Percentiles rank a stretch among this genome's conserved stretches.
These are phyloP conservation scores for Polysphondylium violaceum DNA, from an alignment of 78 protist genomes.

Conservation along the genomic window DNA sequence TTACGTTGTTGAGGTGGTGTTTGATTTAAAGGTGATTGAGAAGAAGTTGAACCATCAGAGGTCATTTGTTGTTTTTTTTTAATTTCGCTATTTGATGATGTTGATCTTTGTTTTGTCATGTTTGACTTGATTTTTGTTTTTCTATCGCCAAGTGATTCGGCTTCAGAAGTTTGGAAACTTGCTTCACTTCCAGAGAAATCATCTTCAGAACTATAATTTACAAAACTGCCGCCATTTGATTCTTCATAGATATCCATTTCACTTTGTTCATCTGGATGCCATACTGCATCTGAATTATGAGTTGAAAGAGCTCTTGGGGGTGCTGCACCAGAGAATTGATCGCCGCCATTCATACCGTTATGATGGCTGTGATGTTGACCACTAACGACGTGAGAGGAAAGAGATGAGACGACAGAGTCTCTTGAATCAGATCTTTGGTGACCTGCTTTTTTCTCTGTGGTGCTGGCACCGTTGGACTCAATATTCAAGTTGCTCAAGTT, in stretches of 20 bases:
- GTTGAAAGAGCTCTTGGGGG: slow-evolving; percentile 21
- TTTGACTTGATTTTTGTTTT: not conserved
- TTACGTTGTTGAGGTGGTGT: not conserved
- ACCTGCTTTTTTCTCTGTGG: not conserved
- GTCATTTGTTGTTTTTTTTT: slow-evolving; percentile 1
- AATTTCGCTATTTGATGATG: not conserved
- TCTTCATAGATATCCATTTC: slow-evolving; percentile 38
- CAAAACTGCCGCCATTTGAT: slow-evolving; percentile 1
- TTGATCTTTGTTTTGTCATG: not conserved
- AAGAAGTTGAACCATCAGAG: no score
- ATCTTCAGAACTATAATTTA: slow-evolving; percentile 40
- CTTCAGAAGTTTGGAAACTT: not conserved
- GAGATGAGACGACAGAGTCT: not conserved
- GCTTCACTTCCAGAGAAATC: not conserved
- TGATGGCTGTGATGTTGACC: slow-evolving; percentile 1
- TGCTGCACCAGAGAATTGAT: slow-evolving; percentile 1
- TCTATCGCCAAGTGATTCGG: not conserved
- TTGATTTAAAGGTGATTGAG: not conserved
- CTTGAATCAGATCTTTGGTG: not conserved
- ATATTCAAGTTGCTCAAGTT: not conserved
- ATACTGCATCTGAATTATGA: slow-evolving; percentile 40
- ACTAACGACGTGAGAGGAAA: not conserved
- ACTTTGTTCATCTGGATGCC: slow-evolving; percentile 72
- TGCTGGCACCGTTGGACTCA: not conserved
- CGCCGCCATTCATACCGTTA: not conserved